Conservation (phyloP, 306 rosid species). For the Begonia fuchsioides region DNA sequence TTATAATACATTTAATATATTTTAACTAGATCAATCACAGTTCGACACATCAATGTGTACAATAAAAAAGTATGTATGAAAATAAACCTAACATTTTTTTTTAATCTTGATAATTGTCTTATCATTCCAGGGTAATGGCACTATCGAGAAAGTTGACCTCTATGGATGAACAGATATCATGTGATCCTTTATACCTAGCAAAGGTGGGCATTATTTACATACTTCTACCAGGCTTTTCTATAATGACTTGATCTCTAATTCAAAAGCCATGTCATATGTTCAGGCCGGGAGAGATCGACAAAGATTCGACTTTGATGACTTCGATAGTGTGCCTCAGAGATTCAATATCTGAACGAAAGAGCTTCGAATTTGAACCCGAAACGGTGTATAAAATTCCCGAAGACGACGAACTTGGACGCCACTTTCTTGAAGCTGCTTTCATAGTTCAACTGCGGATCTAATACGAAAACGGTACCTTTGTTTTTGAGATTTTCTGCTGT, state of each 20-base stretch:
- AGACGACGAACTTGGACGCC: no score
- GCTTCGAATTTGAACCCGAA: constrained; percentile 4
- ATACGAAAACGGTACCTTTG: no score
- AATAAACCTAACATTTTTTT: no score
- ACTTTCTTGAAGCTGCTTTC: no score
- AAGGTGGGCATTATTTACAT: constrained; percentile 29
- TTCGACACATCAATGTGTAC: no score
- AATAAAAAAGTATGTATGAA: no score
- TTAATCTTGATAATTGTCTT: not conserved
- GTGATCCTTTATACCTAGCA: constrained; percentile 53
- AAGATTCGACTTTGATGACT: constrained; percentile 62
- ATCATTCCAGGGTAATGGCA: constrained; percentile 41
- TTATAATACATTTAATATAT: no score
- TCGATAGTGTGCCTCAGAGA: constrained; percentile 51
- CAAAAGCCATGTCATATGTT: not conserved
- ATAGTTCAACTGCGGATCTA: no score
- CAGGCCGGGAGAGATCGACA: constrained; percentile 78
- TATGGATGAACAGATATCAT: constrained; percentile 54
- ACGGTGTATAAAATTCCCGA: constrained; percentile 1
- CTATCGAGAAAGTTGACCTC: constrained; percentile 52
- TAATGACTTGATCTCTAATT: constrained; percentile 1
- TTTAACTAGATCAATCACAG: no score
- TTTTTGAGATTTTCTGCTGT: no score
- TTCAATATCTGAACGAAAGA: constrained; percentile 29
- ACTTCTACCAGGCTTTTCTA: constrained; percentile 4